A percentile compares a stretch with the other conserved stretches of the same genome.
Conservation (phyloP, 768 basidiomycete genomes). For the Russula foetens region DNA sequence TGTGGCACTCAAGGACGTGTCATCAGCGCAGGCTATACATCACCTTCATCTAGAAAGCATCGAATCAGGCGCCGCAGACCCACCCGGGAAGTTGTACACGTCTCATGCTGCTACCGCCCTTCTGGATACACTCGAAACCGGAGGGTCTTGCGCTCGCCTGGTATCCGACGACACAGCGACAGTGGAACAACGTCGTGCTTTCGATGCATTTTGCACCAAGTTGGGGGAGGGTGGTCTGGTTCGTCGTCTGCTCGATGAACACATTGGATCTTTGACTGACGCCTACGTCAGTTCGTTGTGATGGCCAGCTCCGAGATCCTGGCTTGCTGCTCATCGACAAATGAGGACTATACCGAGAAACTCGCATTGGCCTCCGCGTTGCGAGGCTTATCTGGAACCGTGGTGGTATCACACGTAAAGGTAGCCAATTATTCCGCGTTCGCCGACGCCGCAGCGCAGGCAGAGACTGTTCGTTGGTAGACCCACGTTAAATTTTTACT, state of each 20-base stretch:
- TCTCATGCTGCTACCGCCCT: conserved; percentile 11
- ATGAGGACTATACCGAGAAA: conserved; percentile 9
- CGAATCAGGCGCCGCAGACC: conserved; percentile 10
- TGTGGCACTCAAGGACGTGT: conserved; percentile 17
- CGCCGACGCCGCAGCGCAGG: conserved; percentile 25
- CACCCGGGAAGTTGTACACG: conserved; percentile 22
- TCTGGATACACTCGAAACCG: conserved; percentile 19
- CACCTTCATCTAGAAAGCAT: conserved; percentile 4
- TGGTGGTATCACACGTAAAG: conserved; percentile 21
- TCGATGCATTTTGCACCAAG: conserved; percentile 10
- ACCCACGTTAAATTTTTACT: conserved; percentile 1
- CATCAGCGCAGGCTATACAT: background rate
- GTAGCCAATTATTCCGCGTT: conserved; percentile 14
- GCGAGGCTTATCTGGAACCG: conserved; percentile 9
- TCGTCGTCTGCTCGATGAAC: background rate
- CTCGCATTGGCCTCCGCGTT: conserved; percentile 10
- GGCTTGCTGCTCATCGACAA: conserved; percentile 19
- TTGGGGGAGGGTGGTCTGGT: conserved; percentile 16
- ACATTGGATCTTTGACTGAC: background rate
- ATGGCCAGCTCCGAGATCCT: conserved; percentile 15
- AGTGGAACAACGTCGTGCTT: background rate
- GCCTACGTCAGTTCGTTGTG: conserved; percentile 11
- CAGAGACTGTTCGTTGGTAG: conserved; percentile 35
- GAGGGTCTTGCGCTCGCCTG: conserved; percentile 19
- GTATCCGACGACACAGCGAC: conserved; percentile 12